Conservation (phyloP, 495 filamentous ascomycete species). For the Bacidia gigantensis region DNA sequence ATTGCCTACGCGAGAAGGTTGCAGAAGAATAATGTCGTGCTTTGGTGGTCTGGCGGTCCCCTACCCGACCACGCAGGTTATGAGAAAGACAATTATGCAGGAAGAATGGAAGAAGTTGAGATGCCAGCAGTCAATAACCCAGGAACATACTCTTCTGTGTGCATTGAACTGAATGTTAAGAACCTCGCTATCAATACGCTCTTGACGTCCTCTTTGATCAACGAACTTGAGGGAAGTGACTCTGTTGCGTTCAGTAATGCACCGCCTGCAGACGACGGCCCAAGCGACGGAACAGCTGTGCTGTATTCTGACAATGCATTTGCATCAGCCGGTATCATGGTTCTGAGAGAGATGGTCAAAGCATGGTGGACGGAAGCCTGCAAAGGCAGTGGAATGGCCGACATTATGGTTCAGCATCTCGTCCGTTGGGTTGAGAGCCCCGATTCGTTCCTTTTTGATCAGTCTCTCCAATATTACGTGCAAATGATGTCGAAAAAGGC, state of each 20-base stretch:
- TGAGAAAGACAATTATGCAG: constrained; percentile 81
- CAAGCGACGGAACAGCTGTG: constrained; percentile 46
- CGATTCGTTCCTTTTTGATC: constrained; percentile 86
- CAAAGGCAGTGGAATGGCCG: constrained; percentile 80
- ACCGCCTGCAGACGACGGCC: constrained; percentile 41
- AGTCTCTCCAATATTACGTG: constrained; percentile 92
- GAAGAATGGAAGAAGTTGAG: constrained; percentile 72
- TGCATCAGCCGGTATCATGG: constrained; percentile 74
- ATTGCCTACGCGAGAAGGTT: constrained; percentile 85
- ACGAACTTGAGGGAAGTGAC: constrained; percentile 83
- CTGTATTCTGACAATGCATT: constrained; percentile 87
- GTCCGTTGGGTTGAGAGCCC: constrained; percentile 94
- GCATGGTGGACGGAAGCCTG: constrained; percentile 95
- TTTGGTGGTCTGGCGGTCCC: constrained; percentile 91
- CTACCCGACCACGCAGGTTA: constrained; percentile 91
- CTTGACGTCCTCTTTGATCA: constrained; percentile 91
- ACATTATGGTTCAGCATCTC: constrained; percentile 94
- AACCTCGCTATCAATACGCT: constrained; percentile 98
- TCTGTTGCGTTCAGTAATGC: constrained; percentile 69
- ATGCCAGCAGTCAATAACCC: constrained; percentile 91
- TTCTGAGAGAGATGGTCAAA: constrained; percentile 96
- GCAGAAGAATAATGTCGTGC: constrained; percentile 80
- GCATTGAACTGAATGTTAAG: constrained; percentile 85
- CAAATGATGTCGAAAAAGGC: constrained; percentile 97
- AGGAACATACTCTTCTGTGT: constrained; percentile 88